These are phyloP conservation scores for Rhizopus sp. DNA, from an alignment of 371 early-diverging fungal species.

Conservation along the genomic window DNA sequence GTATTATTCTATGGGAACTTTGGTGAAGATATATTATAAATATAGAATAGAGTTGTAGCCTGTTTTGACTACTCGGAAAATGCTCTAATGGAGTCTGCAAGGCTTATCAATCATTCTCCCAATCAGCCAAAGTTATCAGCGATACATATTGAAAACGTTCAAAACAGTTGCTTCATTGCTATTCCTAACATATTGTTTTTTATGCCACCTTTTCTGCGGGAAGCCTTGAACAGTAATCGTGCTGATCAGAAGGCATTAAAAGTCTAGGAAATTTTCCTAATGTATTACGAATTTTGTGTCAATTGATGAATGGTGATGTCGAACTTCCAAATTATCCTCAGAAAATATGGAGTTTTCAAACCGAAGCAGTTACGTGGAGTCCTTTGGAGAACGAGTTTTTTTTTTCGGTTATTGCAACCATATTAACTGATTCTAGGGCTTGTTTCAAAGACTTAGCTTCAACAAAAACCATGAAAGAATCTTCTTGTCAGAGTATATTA, in stretches of 20 bases:
- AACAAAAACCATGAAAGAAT: constrained; percentile 7
- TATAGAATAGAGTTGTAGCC: too few species aligned
- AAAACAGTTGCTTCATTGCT: constrained; percentile 4
- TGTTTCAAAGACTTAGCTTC: constrained; percentile 6
- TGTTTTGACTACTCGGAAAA: not conserved
- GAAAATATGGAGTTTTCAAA: constrained; percentile 8
- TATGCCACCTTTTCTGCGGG: constrained; percentile 5
- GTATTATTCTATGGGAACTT: too few species aligned
- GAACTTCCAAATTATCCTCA: constrained; percentile 8
- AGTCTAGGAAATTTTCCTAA: constrained; percentile 5
- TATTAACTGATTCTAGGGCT: constrained; percentile 16
- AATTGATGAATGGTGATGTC: constrained; percentile 10
- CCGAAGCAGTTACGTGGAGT: constrained; percentile 8
- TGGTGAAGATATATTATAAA: too few species aligned
- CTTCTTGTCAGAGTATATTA: constrained; percentile 12
- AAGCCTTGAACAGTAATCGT: constrained; percentile 11
- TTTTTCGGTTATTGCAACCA: constrained; percentile 8
- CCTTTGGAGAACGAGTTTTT: not conserved
- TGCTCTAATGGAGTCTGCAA: constrained; percentile 6
- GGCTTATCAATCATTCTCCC: constrained; percentile 7
- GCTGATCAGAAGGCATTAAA: constrained; percentile 14
- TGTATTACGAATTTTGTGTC: constrained; percentile 8
- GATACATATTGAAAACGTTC: constrained; percentile 2
- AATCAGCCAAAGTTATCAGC: constrained; percentile 9
- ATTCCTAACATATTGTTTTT: constrained; percentile 1